Base-by-base conservation (phyloP, 768 basidiomycete genomes). In the Podaxis rugospora region DNA sequence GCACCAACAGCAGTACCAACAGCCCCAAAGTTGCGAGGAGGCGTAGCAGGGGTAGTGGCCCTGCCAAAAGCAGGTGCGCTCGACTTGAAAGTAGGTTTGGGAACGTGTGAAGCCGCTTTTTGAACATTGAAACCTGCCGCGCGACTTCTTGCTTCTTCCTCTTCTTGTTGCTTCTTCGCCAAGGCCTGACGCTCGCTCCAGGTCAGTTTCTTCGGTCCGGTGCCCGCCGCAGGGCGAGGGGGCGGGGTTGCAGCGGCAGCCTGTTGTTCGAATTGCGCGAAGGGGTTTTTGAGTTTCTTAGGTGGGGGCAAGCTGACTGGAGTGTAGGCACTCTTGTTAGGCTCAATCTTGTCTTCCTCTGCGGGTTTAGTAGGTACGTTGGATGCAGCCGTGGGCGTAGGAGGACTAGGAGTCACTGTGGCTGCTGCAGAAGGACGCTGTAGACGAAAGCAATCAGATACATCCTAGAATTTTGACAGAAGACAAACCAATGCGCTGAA, bases 181-280 rank as follows among this genome's bases (percentile, higher is more conserved):
- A 88, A 76, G 0, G 92, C 94, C 69, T 98, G 95, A 21, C 95
- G 81, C 71, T 98, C 91, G 61, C 84, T 90, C 96, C 96, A 98
- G 0, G 95, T 96, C 63, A 96, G 72, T 72, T 93, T 95, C 77
- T 92, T 92, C 0, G 77, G 61, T 0, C 80, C 83, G 21, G 75
- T 75, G 25, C 59, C 28, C 14, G 28, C 51, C 7, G 59, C 40
- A 2, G 51, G 27, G 2, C 27, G 59, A 57, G 70, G 68, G 10
- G 65, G 63, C 27, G 70, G 63, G 59, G 60, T 64, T 6, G 67
- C 65, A n/a, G 64, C 63, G 51, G 75, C 74, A n/a, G 76, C 63
- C 59, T 84, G 81, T 57, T 81, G 80, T 67, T 83, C 82, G 54
- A 83, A 79, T 3, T 82, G 79, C 7, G 85, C 85, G 66, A 93